Base-by-base conservation (phyloP, 2,329 filamentous ascomycete genomes). In the Pyrenophora graminea region DNA sequence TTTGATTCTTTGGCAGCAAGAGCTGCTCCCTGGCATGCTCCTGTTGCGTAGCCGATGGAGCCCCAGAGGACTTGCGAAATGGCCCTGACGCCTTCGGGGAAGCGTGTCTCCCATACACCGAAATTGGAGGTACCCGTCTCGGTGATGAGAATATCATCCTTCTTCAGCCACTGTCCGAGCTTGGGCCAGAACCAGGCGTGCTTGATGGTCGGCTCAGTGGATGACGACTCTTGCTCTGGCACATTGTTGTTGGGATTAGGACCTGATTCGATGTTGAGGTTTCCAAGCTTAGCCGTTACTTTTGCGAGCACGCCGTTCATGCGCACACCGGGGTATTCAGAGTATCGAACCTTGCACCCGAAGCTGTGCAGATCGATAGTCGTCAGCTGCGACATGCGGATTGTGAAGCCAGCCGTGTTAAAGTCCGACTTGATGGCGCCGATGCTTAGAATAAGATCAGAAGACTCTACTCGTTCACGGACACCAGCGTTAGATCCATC, bases 71-170 rank as follows among this genome's bases (percentile, higher is more conserved):
- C 87, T 68, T 94, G 90, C 45, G 84, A 91, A 64, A 96, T 84
- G 15, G 88, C 89, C 6, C 83, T 90, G n/a, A 92, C 88, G n/a
- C 82, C 81, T 2, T 78, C 70, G 0, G 91, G 91, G 76, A 96
- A 94, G 36, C 83, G 83, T 4, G 90, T 92, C 51, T 92, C 89
- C 84, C 89, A 91, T 64, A 94, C 89, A 48, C 91, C 91, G 70
- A 95, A 93, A 75, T 91, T 93, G 51, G 90, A 80, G 0, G 91
- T 96, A 33, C 91, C 91, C 2, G 91, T 96, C 72, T 95, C 91
- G 0, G 91, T 93, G 43, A 96, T 82, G 47, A 96, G 79, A 49
- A 95, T 84, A 64, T 96, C 91, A 39, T 85, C 80, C 46, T 85
- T 78, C 46, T 82, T 79, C 8, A 96, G 76, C 79, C 88, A 95